Evolutionary conservation across 2,329 filamentous ascomycete genomes (phyloP).

Genomic region (Stemphylium lycopersici): DNA sequence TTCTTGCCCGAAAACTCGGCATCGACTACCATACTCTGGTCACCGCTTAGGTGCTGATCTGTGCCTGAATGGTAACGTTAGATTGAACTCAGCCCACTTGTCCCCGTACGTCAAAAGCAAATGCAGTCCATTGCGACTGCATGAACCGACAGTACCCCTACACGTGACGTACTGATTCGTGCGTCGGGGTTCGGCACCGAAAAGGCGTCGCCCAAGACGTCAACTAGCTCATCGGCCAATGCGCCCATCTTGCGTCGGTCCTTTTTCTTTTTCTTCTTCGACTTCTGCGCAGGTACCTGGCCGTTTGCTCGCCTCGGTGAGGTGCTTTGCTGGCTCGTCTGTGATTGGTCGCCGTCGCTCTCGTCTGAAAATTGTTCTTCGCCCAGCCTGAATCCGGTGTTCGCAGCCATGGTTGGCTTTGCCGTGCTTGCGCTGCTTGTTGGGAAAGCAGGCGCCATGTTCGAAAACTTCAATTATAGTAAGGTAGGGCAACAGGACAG

Average conservation of each 20-base stretch:
- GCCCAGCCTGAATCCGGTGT: constrained; percentile 22
- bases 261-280: constrained; percentile 20
- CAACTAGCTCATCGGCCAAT: constrained; percentile 26
- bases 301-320: constrained; percentile 20
- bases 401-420: neutral
- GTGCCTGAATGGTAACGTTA: constrained; percentile 1
- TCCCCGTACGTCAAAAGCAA: constrained; percentile 3
- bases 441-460: constrained; percentile 14
- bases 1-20: constrained; percentile 17
- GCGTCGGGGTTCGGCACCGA: constrained; percentile 6
- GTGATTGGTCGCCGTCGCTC: constrained; percentile 35
- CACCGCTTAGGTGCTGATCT: constrained; percentile 10
- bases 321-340: constrained; percentile 24
- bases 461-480: neutral
- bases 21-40: constrained; percentile 19
- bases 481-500: constrained; percentile 4
- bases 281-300: constrained; percentile 16
- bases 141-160: neutral
- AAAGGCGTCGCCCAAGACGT: constrained; percentile 26
- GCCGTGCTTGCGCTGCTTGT: neutral
- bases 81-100: neutral
- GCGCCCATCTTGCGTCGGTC: constrained; percentile 31
- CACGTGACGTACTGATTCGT: constrained; percentile 19
- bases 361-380: constrained; percentile 21
- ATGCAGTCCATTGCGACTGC: neutral